Base-by-base conservation (phyloP, 2,329 filamentous ascomycete genomes). In the Ophiostoma pallidulum region DNA sequence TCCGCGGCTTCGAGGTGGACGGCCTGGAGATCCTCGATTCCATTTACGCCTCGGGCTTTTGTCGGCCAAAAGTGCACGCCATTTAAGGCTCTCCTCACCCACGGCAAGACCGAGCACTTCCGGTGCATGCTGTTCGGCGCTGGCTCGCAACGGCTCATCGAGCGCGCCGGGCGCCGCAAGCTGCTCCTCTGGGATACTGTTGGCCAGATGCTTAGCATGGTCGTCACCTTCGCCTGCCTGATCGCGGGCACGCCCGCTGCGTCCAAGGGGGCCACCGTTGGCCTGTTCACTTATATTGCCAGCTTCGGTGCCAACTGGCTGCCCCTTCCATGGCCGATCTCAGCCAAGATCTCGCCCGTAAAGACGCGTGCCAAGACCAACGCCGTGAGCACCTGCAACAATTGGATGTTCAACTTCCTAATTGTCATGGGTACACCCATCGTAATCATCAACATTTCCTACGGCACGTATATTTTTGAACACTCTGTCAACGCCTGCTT, bases 341-440 rank as follows among this genome's bases (percentile, higher is more conserved):
- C 77, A 4, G 75, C 77, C 39, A 77, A 82, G 56, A 73, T 81
- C 54, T 75, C 75, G 53, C 74, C 78, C 26, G 62, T 82, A 51
- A 68, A 72, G 51, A 80, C 78, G 41, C 72, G 78, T 51, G 78
- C 74, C 13, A 77, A 77, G 13, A 77, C 77, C 42, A 83, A 83
- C 57, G 80, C 80, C 1, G 63, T 83, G 32, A 75, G 75, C 3
- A 84, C 79, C 0, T 74, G 72, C 40, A 72, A 71, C 32, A 80
- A 79, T 62, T 79, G 76, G 75, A 64, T 74, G 14, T 74, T 73
- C 62, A 78, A 80, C 61, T 82, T 82, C 61, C 66, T 82, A 58
- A 76, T 84, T 20, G 80, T 84, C 42, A 80, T 82, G 73, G 75
- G 83, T 43, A 80, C 78, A 0, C 79, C 78, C 0, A 70, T 77